Base-by-base conservation (phyloP, 23 red algal genomes). In the Gracilaria vermiculophylla region DNA sequence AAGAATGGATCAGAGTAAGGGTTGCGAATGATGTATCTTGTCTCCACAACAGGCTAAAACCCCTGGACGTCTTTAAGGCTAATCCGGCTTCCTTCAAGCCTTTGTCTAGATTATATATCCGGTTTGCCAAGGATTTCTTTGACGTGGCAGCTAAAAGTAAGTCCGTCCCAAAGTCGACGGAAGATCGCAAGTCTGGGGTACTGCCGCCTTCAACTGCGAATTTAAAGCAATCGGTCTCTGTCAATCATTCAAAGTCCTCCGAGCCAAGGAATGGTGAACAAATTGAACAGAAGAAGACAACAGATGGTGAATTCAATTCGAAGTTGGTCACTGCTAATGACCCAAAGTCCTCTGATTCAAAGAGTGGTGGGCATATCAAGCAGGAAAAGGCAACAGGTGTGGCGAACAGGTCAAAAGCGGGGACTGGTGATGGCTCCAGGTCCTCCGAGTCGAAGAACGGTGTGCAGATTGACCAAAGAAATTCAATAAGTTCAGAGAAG, bases 1-100 rank as follows among this genome's bases (percentile, higher is more conserved):
- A 92, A 49, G 70, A 83, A 17, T 92, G 88, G 88, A 66, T 92
- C 19, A 61, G 78, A 36, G 49, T 62, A 16, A 42, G 88, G 31
- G 88, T 92, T 82, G 88, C 88, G 23, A 77, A 82, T 2, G 88
- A 92, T 42, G 88, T 92, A n/a, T 62, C 78, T 15, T 76, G 62
- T 50, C 51, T 92, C 32, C 69, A 82, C 57, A 77, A 92, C 43
- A 41, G 77, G 24, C 67, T 92, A 40, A 42, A 40, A 28, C 21
- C 55, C n/a, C 39, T 92, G 33, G 57, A 82, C 0, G 77, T 83
- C 1, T 83, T 82, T 34, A 83, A 49, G 45, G 53, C 77, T 19
- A 83, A 83, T 54, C 52, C 77, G 11, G 41, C 31, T 20, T 65
- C 69, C 2, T 76, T 88, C 52, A 58, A 62, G 27, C 84, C 84